Evolutionary conservation across 805 yeast genomes (phyloP), one percentile per base, ranked within the genome.

Genomic region (Candida nanaspora): DNA sequence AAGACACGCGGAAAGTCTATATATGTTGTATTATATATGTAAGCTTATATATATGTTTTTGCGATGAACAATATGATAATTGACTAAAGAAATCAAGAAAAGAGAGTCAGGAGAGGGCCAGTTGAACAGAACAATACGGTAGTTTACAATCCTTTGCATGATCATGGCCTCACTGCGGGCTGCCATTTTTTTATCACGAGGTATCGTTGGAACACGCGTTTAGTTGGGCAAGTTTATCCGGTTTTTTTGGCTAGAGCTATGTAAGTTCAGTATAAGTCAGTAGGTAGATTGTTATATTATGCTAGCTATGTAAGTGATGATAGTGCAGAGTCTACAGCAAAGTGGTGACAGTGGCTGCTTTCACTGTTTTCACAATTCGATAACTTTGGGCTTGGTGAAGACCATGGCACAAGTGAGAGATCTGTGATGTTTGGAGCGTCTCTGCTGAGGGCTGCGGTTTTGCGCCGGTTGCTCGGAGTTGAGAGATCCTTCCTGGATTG

Each of bases 321-420:
- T 28, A 13, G 6, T 28, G 30, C 16, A 16, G 30, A 14, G n/a
- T 28, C 6, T 28, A 28, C 16, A 14, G 30, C 6, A 28, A 16
- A 14, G 6, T 13, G n/a, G 16, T 28, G 30, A 6, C 8, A 16
- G 8, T 14, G 30, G 30, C 11, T 16, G 14, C 14, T 16, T 16
- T 3, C n/a, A 6, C 3, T 19, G 18, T 11, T 4, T 11, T 26
- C 27, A 28, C 3, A 58, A 44, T 15, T 61, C 59, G 20, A 61
- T 49, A 6, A 59, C 50, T 41, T 51, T 57, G 18, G 72, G 77
- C 15, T 58, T 45, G 14, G 65, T 64, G 46, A 72, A 72, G 27
- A 67, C 64, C 48, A 72, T 52, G 0, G 78, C 77, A 33, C 73
- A 65, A 0, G 75, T 64, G n/a, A 68, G 60, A 30, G 74, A 52